phyloP scores from a whole-genome alignment of 345 rosid species.

The Arabis alpina region DNA sequence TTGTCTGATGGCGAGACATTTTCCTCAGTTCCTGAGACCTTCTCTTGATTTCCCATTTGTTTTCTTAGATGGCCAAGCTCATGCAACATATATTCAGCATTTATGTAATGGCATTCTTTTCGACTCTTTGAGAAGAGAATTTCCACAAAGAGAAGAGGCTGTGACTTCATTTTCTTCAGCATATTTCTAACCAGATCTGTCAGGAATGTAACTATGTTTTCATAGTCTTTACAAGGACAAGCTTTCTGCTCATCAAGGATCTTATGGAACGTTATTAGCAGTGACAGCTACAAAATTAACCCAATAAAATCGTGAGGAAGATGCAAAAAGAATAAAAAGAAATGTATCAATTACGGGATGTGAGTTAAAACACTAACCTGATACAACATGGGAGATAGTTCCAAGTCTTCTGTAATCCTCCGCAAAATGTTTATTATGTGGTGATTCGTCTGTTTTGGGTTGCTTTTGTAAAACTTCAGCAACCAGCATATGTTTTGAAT shows the following conservation, averaged over 20 bases:
- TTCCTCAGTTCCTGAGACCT: conserved; percentile 53
- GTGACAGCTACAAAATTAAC: conserved; percentile 69
- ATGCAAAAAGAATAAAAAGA: not conserved
- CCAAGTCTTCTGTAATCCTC: conserved; percentile 81
- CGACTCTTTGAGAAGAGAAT: conserved; percentile 86
- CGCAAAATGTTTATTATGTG: conserved; percentile 65
- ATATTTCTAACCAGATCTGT: conserved; percentile 66
- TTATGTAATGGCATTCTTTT: conserved; percentile 82
- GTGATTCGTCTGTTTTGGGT: conserved; percentile 65
- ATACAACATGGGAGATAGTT: conserved; percentile 94
- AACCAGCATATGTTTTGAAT: conserved; percentile 93
- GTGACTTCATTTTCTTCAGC: conserved; percentile 83
- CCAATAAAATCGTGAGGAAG: conserved; percentile 25
- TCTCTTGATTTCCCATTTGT: conserved; percentile 49
- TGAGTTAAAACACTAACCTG: conserved; percentile 57
- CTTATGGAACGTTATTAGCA: conserved; percentile 66
- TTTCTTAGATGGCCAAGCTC: conserved; percentile 76
- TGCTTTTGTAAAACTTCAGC: conserved; percentile 80
- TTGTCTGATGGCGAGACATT: conserved; percentile 44
- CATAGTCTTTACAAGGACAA: conserved; percentile 61
- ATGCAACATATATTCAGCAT: conserved; percentile 81
- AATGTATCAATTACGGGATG: not conserved
- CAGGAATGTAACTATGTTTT: conserved; percentile 65
- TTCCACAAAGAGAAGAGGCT: conserved; percentile 95
- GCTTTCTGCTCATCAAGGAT: conserved; percentile 83